Conservation (phyloP, 2,329 filamentous ascomycete species). For the Hysterium pulicare region DNA sequence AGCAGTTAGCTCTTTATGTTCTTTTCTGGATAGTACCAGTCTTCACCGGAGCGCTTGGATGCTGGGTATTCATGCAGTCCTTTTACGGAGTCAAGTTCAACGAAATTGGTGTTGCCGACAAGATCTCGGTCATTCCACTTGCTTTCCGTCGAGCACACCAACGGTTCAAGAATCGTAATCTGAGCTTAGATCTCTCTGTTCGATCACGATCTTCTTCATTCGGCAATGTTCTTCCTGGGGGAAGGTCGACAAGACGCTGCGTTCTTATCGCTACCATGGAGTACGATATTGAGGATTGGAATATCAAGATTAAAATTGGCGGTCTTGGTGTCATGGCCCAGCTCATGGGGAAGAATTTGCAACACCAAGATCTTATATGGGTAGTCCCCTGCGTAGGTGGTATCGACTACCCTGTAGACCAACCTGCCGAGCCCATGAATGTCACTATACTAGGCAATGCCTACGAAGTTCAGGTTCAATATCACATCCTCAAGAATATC, state of each 20-base stretch:
- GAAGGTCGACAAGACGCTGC: conserved; percentile 40
- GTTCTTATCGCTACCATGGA: conserved; percentile 67
- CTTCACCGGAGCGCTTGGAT: conserved; percentile 45
- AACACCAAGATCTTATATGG: conserved; percentile 61
- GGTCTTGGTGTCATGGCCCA: conserved; percentile 68
- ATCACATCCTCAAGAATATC: conserved; percentile 61
- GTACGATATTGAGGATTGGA: conserved; percentile 68
- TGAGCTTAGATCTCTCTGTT: background rate
- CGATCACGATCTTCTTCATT: background rate
- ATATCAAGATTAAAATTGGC: conserved; percentile 67
- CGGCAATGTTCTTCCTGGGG: conserved; percentile 11
- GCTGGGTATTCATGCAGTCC: conserved; percentile 56
- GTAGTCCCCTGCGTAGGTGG: conserved; percentile 53
- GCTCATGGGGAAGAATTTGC: conserved; percentile 62
- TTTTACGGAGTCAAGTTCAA: conserved; percentile 64
- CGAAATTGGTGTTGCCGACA: conserved; percentile 49
- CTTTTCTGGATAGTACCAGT: conserved; percentile 54
- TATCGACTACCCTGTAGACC: conserved; percentile 60
- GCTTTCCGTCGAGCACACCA: background rate
- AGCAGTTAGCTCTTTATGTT: conserved; percentile 53
- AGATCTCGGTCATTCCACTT: conserved; percentile 35
- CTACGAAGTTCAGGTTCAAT: conserved; percentile 62
- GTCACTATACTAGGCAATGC: conserved; percentile 58
- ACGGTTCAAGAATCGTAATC: background rate
- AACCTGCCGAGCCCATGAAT: conserved; percentile 57